Evolutionary conservation across 306 rosid genomes (phyloP).

Genomic region (Inga leiocalycina): DNA sequence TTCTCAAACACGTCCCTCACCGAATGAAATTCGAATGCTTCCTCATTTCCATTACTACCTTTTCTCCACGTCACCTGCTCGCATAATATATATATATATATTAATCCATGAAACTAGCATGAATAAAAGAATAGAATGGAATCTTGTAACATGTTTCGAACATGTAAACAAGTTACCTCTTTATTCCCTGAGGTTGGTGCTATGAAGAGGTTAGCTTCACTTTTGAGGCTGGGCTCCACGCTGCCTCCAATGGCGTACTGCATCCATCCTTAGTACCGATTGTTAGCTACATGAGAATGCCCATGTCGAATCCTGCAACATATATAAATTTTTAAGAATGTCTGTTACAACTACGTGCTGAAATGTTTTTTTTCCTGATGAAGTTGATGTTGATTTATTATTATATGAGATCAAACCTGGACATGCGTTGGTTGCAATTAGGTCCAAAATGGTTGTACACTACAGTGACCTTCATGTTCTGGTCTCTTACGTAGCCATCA

Average conservation of each 20-base stretch:
- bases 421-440: constrained; percentile 39
- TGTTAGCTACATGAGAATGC: constrained; percentile 42
- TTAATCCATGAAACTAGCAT: not conserved
- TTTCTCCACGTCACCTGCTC: constrained; percentile 45
- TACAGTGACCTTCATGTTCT: constrained; percentile 30
- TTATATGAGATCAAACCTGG: constrained; percentile 14
- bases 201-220: constrained; percentile 47
- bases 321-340: not conserved
- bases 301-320: constrained; percentile 38
- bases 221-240: constrained; percentile 42
- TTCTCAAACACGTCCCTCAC: constrained; percentile 41
- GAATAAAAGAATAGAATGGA: not conserved
- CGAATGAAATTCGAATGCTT: constrained; percentile 31
- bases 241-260: constrained; percentile 46
- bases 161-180: constrained; percentile 25
- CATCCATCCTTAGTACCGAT: constrained; percentile 42
- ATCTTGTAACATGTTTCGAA: too few relatives aligned
- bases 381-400: not conserved
- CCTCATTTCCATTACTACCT: not conserved
- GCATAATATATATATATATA: too few relatives aligned
- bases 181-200: constrained; percentile 34
- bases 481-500: constrained; percentile 38
- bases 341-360: not conserved
- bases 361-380: not conserved
- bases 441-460: constrained; percentile 46